These are phyloP conservation scores for Solanum bulbocastanum DNA, from an alignment of 257 asterid species.

Conservation along the genomic window DNA sequence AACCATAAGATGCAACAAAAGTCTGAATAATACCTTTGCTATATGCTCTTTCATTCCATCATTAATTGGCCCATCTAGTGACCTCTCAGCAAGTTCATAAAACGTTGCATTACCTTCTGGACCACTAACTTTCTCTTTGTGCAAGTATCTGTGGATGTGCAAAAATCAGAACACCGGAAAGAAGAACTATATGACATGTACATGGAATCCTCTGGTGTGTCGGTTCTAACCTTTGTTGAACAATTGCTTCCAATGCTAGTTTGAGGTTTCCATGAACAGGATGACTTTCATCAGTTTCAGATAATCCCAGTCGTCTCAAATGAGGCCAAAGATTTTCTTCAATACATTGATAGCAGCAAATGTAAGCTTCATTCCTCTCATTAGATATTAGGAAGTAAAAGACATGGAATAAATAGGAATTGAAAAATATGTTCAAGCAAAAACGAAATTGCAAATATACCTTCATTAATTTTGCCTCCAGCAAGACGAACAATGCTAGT, in stretches of 20 bases:
- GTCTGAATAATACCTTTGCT: slow-evolving; percentile 34
- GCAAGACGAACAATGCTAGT: slow-evolving; percentile 60
- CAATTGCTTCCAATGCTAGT: slow-evolving; percentile 58
- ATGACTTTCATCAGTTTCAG: slow-evolving; percentile 63
- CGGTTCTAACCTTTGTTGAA: slow-evolving; percentile 69
- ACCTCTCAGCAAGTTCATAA: slow-evolving; percentile 96
- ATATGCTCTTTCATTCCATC: slow-evolving; percentile 50
- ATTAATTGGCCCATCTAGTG: slow-evolving; percentile 44
- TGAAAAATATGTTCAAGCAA: not conserved
- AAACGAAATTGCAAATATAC: slow-evolving; percentile 22
- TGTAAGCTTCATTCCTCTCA: not conserved
- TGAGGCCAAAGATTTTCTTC: slow-evolving; percentile 88
- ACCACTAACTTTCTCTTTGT: slow-evolving; percentile 68
- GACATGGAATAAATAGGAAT: not conserved
- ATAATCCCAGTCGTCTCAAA: slow-evolving; percentile 71
- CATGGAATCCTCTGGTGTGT: not conserved
- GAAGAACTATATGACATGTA: not conserved
- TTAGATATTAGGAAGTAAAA: not conserved
- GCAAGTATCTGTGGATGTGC: slow-evolving; percentile 53
- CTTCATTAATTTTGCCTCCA: slow-evolving; percentile 79
- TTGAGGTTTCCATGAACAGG: slow-evolving; percentile 48
- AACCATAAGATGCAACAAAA: not conserved
- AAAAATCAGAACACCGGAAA: not conserved
- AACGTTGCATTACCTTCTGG: slow-evolving; percentile 63
- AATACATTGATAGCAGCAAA: slow-evolving; percentile 1